Percentiles rank a stretch among this genome's conserved stretches.
Evolutionary conservation across 2,329 filamentous ascomycete genomes (phyloP).

Genomic region (Aspergillus fijiensis): DNA sequence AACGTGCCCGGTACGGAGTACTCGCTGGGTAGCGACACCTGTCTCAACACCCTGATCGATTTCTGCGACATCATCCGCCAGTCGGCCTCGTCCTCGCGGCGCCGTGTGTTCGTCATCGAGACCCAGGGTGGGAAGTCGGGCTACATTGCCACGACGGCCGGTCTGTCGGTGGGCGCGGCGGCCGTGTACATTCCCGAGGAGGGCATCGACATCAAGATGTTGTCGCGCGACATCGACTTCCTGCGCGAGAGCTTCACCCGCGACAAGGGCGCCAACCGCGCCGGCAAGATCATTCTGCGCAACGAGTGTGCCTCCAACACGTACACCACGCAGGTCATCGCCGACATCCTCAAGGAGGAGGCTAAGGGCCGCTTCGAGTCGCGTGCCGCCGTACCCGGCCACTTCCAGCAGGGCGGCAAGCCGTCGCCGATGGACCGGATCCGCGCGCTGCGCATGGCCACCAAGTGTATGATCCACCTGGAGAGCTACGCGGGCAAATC

Average conservation of each 20-base stretch:
- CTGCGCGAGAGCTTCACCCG: conserved; percentile 80
- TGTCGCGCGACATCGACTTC: conserved; percentile 84
- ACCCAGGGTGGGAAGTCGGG: conserved; percentile 94
- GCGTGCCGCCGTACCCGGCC: conserved; percentile 84
- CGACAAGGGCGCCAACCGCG: conserved; percentile 84
- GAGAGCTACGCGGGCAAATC: conserved; percentile 71
- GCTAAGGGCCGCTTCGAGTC: conserved; percentile 89
- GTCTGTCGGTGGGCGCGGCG: conserved; percentile 84
- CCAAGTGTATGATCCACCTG: conserved; percentile 90
- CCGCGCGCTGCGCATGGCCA: conserved; percentile 84
- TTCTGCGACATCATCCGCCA: conserved; percentile 99
- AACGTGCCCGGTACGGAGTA: conserved; percentile 98
- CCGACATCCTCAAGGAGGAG: conserved; percentile 93
- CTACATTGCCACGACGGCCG: conserved; percentile 87
- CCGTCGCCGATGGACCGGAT: conserved; percentile 96
- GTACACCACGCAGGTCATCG: conserved; percentile 90
- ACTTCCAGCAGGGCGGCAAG: conserved; percentile 90
- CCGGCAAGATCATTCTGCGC: conserved; percentile 91
- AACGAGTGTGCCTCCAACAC: conserved; percentile 92
- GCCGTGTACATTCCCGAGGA: conserved; percentile 98
- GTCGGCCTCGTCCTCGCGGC: conserved; percentile 87
- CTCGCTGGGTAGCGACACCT: conserved; percentile 93
- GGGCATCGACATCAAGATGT: conserved; percentile 89
- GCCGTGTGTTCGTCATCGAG: conserved; percentile 95
- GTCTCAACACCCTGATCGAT: conserved; percentile 87